Conservation (phyloP, 768 basidiomycete genomes). For the Suillus fuscotomentosus region DNA sequence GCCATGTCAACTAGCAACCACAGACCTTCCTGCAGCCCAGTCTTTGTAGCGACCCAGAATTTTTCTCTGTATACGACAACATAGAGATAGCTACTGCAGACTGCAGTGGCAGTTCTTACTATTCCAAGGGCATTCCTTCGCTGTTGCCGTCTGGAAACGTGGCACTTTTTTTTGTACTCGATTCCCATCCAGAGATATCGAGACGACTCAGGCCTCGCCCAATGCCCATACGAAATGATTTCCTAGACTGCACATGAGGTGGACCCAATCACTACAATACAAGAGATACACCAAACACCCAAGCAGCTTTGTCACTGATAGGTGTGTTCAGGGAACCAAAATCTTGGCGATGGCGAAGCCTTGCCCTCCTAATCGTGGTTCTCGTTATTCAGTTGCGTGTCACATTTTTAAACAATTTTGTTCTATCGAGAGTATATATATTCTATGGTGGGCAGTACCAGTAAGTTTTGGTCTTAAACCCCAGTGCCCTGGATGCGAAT, state of each 20-base stretch:
- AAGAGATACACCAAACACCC: neutral
- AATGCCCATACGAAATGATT: neutral
- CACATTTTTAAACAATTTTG: no score
- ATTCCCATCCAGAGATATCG: slow-evolving; percentile 33
- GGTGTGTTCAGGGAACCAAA: no score
- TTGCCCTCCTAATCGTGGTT: no score
- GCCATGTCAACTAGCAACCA: neutral
- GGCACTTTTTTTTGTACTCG: neutral
- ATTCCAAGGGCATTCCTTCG: neutral
- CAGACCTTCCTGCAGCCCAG: neutral
- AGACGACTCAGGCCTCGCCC: slow-evolving; percentile 46
- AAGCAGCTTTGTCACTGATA: neutral
- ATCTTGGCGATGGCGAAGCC: no score
- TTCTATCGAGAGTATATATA: no score
- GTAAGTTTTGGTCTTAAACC: no score
- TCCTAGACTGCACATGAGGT: neutral
- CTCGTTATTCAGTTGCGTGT: no score
- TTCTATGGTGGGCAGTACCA: no score
- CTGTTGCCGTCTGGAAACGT: neutral
- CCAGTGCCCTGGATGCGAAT: no score
- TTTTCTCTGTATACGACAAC: neutral
- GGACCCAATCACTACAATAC: neutral
- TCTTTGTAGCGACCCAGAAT: neutral
- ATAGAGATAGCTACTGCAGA: neutral
- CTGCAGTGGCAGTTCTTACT: neutral